Evolutionary conservation across 805 yeast genomes (phyloP).

Genomic region (Cyberlindnera maritima): DNA sequence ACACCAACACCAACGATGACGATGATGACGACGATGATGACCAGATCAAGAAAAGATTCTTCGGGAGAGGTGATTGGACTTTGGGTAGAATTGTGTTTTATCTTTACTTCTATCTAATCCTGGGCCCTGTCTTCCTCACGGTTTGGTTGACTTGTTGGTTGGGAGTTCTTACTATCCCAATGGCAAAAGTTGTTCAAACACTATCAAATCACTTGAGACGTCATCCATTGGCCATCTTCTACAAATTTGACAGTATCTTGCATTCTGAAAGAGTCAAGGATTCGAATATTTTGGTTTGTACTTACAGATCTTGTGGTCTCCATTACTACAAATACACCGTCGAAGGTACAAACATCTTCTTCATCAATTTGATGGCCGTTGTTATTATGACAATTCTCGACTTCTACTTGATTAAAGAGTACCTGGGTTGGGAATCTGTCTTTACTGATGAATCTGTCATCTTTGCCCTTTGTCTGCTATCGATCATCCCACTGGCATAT

Average conservation of each 20-base stretch:
- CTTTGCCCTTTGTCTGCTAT: slow-evolving; percentile 72
- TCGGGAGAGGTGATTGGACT: slow-evolving; percentile 93
- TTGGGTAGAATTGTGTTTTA: slow-evolving; percentile 78
- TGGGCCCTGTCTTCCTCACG: slow-evolving; percentile 63
- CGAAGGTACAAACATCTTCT: slow-evolving; percentile 92
- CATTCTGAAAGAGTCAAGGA: slow-evolving; percentile 28
- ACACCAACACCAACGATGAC: no score
- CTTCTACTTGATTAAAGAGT: slow-evolving; percentile 58
- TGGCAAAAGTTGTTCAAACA: slow-evolving; percentile 75
- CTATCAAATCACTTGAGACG: slow-evolving; percentile 76
- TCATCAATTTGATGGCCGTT: slow-evolving; percentile 76
- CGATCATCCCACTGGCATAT: slow-evolving; percentile 92
- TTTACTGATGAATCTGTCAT: slow-evolving; percentile 60
- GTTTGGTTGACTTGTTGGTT: slow-evolving; percentile 73
- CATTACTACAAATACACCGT: slow-evolving; percentile 96
- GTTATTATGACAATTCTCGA: slow-evolving; percentile 84
- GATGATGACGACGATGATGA: slow-evolving; percentile 24
- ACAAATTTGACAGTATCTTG: slow-evolving; percentile 49
- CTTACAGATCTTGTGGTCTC: slow-evolving; percentile 87
- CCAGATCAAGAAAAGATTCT: slow-evolving; percentile 50
- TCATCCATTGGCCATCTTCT: slow-evolving; percentile 87
- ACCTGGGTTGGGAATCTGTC: slow-evolving; percentile 31
- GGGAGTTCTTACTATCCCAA: slow-evolving; percentile 85
- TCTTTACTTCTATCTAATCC: slow-evolving; percentile 58
- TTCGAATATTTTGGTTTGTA: slow-evolving; percentile 72